phyloP scores from a whole-genome alignment of 331 rosid species.

The Malus hybrid region DNA sequence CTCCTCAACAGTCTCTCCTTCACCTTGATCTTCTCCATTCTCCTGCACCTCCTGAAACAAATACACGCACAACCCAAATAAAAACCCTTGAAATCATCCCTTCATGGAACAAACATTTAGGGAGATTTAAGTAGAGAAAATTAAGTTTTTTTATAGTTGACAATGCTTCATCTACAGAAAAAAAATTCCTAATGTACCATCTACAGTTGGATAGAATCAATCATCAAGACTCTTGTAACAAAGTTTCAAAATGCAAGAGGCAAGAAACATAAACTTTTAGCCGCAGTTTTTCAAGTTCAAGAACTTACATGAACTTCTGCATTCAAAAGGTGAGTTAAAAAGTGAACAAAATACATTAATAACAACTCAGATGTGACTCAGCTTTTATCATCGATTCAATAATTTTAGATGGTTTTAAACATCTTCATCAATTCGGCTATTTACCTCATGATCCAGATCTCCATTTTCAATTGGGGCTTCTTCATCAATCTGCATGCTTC shows the following conservation, averaged over 20 bases:
- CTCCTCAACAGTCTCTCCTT: constrained; percentile 15
- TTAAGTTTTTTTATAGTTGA: neutral
- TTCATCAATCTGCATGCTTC: constrained; percentile 26
- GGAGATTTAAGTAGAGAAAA: constrained; percentile 6
- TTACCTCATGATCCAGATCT: constrained; percentile 32
- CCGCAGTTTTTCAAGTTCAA: too few relatives aligned
- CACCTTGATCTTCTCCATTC: constrained; percentile 7
- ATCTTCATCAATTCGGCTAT: neutral
- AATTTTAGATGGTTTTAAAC: neutral
- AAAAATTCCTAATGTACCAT: neutral
- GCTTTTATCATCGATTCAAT: neutral
- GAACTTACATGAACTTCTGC: neutral
- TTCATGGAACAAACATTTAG: neutral
- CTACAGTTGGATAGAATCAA: neutral
- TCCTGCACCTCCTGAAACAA: constrained; percentile 13
- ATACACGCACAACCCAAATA: neutral
- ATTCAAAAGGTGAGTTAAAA: neutral
- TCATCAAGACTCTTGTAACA: neutral
- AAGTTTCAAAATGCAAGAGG: neutral
- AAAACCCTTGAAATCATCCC: neutral
- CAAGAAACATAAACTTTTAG: neutral
- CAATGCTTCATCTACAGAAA: neutral
- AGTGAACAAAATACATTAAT: neutral
- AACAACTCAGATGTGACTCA: neutral
- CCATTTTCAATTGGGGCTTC: constrained; percentile 29